These are phyloP conservation scores for Ogataea wickerhamii DNA, from an alignment of 805 yeast genomes.

Conservation along the genomic window DNA sequence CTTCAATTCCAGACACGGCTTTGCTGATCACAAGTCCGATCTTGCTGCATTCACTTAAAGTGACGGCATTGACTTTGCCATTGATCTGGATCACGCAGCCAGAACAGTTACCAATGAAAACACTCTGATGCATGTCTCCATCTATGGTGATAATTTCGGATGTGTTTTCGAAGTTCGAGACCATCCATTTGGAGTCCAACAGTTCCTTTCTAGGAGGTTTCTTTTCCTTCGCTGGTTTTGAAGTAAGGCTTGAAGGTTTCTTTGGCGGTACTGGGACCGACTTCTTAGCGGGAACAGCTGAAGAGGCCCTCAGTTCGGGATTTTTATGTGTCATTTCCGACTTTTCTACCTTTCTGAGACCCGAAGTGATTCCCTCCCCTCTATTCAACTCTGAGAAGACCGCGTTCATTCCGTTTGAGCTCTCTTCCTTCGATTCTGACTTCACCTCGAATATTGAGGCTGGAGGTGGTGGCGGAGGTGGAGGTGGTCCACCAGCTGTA, in stretches of 20 bases:
- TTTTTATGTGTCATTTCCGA: constrained; percentile 93
- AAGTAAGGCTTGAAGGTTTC: constrained; percentile 65
- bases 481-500: constrained; percentile 63
- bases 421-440: constrained; percentile 18
- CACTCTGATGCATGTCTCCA: constrained; percentile 81
- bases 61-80: constrained; percentile 89
- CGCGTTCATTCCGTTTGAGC: constrained; percentile 63
- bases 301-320: constrained; percentile 67
- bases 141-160: constrained; percentile 65
- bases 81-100: constrained; percentile 73
- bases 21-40: constrained; percentile 80
- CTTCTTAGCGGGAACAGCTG: constrained; percentile 48
- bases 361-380: constrained; percentile 81
- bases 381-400: constrained; percentile 87
- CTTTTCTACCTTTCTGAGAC: constrained; percentile 87
- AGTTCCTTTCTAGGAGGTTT: constrained; percentile 64
- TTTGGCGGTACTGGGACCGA: constrained; percentile 73
- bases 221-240: constrained; percentile 15
- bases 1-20: constrained; percentile 81
- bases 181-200: constrained; percentile 83
- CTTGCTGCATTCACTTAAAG: constrained; percentile 67
- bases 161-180: constrained; percentile 69
- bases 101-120: constrained; percentile 79
- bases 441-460: constrained; percentile 56
- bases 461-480: constrained; percentile 89